Evolutionary conservation across 2,329 filamentous ascomycete species (phyloP).

Genomic region (Epichloe gansuensis): DNA sequence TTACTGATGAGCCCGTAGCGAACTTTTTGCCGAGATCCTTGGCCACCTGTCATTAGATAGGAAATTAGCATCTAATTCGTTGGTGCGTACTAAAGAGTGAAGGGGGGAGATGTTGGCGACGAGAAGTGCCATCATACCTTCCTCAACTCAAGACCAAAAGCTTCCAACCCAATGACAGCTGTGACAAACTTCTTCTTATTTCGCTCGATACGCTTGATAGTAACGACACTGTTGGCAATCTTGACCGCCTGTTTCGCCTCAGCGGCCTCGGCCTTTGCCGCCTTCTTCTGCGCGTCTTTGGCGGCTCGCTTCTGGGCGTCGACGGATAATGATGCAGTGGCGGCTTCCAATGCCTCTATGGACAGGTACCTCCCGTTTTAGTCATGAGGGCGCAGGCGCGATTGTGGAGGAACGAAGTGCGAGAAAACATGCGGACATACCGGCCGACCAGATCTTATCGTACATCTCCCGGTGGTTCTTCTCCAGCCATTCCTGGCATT

Average conservation of each 20-base stretch:
- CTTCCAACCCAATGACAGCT: conserved; percentile 78
- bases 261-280: conserved; percentile 78
- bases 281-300: conserved; percentile 94
- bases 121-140: conserved; percentile 38
- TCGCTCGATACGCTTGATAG: conserved; percentile 92
- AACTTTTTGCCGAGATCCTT: conserved; percentile 99
- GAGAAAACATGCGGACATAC: conserved; percentile 32
- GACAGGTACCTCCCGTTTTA: neutral
- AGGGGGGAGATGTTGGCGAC: neutral
- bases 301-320: conserved; percentile 89
- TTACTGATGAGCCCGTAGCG: conserved; percentile 84
- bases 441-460: conserved; percentile 69
- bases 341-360: conserved; percentile 66
- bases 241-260: conserved; percentile 75
- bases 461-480: conserved; percentile 63
- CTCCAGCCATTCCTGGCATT: conserved; percentile 93
- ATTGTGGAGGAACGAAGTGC: neutral
- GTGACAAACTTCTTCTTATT: conserved; percentile 98
- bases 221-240: conserved; percentile 69
- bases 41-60: conserved; percentile 38
- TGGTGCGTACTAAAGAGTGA: neutral
- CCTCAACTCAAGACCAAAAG: conserved; percentile 84
- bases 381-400: neutral
- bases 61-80: neutral
- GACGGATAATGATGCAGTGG: conserved; percentile 73